Base-by-base conservation (phyloP, 2,329 filamentous ascomycete species). In the Botryosphaeria dothidea region DNA sequence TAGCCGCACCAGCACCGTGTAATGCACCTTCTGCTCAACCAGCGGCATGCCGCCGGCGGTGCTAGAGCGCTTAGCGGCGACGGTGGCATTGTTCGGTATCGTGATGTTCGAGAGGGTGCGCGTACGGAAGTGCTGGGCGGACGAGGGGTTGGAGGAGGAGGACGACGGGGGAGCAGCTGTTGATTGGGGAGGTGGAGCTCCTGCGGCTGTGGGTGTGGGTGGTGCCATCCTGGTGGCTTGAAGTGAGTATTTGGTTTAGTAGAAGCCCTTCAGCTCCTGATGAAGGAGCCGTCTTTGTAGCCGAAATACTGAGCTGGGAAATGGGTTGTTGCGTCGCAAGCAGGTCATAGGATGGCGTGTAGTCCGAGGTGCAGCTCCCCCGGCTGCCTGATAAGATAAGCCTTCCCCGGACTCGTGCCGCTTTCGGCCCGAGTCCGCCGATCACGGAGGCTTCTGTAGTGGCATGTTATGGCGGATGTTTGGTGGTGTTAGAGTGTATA, bases 1-100 rank as follows among this genome's bases (percentile, higher is more conserved):
- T n/a, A 98, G 85, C 68, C 93, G 86, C 68, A 99, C 87, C 72
- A 96, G 92, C 66, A 96, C 89, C 15, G 92, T 96, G 75, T 79
- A 86, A 62, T 82, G 81, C 19, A 71, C 67, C 27, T 65, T 52
- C 17, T 43, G 62, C 43, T 57, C 45, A 13, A 49, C 43, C 3
- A 64, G 62, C 9, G 52, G 57, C 15, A 21, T n/a, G 41, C 38
- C 34, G 36, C 62, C 19, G 58, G 27, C 27, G 58, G 23, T 41
- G 61, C 36, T 63, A 34, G 48, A n/a, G 45, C 63, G 63, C 29
- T 61, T 61, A 9, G 63, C 23, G 36, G 21, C 7, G 48, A 34
- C n/a, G 54, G 13, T 34, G 56, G 45, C 13, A 34, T 6, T 11
- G 31, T 6, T 34, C 13, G 31, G 7, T 1, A 34, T 34, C 7